phyloP scores from a whole-genome alignment of 768 basidiomycete genomes.

The Candolleomyces eurysporus region DNA sequence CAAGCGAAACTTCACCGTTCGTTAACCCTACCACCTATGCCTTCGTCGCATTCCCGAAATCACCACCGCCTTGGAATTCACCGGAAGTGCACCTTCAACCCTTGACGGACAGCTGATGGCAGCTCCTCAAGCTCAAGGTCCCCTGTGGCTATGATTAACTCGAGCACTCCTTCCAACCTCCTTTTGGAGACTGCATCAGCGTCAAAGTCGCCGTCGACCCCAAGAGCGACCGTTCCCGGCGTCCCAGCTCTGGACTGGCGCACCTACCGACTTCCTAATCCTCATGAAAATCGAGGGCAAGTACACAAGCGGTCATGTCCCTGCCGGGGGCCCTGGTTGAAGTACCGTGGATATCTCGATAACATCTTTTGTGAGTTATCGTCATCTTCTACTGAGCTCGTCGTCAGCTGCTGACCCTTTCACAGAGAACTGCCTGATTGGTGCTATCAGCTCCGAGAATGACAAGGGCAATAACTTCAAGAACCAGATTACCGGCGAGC shows the following conservation, averaged over 20 bases:
- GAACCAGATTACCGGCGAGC: constrained; percentile 88
- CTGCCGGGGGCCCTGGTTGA: constrained; percentile 99
- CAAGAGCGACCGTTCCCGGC: constrained; percentile 81
- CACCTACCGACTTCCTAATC: constrained; percentile 79
- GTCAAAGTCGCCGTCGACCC: constrained; percentile 87
- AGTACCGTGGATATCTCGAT: constrained; percentile 97
- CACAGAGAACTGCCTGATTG: constrained; percentile 93
- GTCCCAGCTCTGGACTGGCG: too few species aligned
- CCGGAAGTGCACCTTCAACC: too few species aligned
- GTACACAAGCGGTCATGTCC: constrained; percentile 98
- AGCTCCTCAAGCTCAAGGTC: too few species aligned
- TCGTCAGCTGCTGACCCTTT: too few species aligned
- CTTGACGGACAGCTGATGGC: too few species aligned
- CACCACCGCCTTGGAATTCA: constrained; percentile 97
- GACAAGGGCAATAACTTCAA: too few species aligned
- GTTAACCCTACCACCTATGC: constrained; percentile 98
- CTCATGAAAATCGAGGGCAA: constrained; percentile 98
- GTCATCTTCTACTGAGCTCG: too few species aligned
- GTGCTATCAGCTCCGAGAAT: too few species aligned
- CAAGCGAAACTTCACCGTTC: constrained; percentile 99
- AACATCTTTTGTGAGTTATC: constrained; percentile 79
- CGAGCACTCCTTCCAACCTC: constrained; percentile 97
- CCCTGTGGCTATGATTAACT: constrained; percentile 97
- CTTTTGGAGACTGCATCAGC: constrained; percentile 79
- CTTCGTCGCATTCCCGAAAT: constrained; percentile 92